Conservation (phyloP, 2,329 filamentous ascomycete species). For the Apiospora sp. region DNA sequence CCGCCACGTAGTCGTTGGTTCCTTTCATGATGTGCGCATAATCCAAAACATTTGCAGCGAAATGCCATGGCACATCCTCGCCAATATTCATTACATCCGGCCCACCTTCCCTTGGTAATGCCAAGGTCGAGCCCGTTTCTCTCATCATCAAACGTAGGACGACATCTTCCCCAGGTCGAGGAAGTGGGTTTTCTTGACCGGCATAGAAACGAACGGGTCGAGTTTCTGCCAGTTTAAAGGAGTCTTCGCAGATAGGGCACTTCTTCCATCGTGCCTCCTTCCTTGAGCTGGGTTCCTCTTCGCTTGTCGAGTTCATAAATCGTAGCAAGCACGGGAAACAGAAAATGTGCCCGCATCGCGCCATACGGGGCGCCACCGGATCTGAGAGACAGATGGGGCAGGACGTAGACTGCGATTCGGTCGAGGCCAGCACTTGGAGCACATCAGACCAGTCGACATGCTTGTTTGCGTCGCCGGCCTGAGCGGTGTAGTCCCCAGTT, state of each 20-base stretch:
- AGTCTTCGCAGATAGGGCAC: slow-evolving; percentile 95
- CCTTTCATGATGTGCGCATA: slow-evolving; percentile 97
- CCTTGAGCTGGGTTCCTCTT: slow-evolving; percentile 71
- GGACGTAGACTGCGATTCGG: slow-evolving; percentile 84
- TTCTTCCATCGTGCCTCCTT: slow-evolving; percentile 88
- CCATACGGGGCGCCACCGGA: slow-evolving; percentile 94
- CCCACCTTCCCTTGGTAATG: slow-evolving; percentile 81
- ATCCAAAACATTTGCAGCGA: slow-evolving; percentile 91
- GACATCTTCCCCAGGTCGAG: slow-evolving; percentile 86
- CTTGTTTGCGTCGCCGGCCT: slow-evolving; percentile 86
- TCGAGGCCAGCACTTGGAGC: slow-evolving; percentile 88
- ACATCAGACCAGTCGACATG: slow-evolving; percentile 92
- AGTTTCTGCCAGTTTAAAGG: slow-evolving; percentile 89
- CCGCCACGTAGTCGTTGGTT: slow-evolving; percentile 84
- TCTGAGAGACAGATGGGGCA: slow-evolving; percentile 96
- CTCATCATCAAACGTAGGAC: slow-evolving; percentile 87
- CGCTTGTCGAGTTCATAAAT: slow-evolving; percentile 87
- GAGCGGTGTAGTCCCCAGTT: slow-evolving; percentile 77
- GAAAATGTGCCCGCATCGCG: slow-evolving; percentile 96
- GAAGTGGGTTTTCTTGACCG: slow-evolving; percentile 83
- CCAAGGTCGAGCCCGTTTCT: slow-evolving; percentile 81
- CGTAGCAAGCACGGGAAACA: slow-evolving; percentile 92
- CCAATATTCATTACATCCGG: slow-evolving; percentile 72
- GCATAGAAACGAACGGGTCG: slow-evolving; percentile 90
- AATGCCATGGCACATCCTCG: slow-evolving; percentile 92